These are phyloP conservation scores for Aspergillus sojae DNA, from an alignment of 2,329 filamentous ascomycete species.

Conservation along the genomic window DNA sequence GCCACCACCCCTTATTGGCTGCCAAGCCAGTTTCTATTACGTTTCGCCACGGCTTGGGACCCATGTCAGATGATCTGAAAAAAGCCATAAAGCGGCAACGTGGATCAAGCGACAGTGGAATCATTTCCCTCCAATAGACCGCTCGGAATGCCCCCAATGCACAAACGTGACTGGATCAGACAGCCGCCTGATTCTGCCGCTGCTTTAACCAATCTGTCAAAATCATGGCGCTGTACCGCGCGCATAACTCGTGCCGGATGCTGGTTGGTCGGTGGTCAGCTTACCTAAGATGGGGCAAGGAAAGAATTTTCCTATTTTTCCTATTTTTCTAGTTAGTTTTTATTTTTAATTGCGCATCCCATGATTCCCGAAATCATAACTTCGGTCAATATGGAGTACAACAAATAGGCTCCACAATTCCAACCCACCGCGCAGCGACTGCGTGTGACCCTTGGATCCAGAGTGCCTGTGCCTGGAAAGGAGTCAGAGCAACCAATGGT, in stretches of 20 bases:
- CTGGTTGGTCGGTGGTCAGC: background rate
- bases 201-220: slow-evolving; percentile 6
- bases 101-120: slow-evolving; percentile 1
- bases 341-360: background rate
- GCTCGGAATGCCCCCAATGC: background rate
- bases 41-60: slow-evolving; percentile 27
- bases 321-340: background rate
- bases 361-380: slow-evolving; percentile 1
- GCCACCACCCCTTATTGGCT: slow-evolving; percentile 31
- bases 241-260: background rate
- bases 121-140: slow-evolving; percentile 6
- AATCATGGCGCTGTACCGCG: slow-evolving; percentile 9
- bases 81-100: background rate
- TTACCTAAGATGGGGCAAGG: background rate
- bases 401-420: background rate
- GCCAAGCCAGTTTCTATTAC: slow-evolving; percentile 39
- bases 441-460: slow-evolving; percentile 20
- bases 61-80: slow-evolving; percentile 36
- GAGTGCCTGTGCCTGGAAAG: slow-evolving; percentile 18
- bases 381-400: background rate
- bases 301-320: background rate
- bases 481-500: slow-evolving; percentile 12
- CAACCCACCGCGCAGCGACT: slow-evolving; percentile 3
- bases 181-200: background rate
- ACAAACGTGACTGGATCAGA: background rate